Evolutionary conservation across 768 basidiomycete genomes (phyloP).

Genomic region (Tylopilus sp.): DNA sequence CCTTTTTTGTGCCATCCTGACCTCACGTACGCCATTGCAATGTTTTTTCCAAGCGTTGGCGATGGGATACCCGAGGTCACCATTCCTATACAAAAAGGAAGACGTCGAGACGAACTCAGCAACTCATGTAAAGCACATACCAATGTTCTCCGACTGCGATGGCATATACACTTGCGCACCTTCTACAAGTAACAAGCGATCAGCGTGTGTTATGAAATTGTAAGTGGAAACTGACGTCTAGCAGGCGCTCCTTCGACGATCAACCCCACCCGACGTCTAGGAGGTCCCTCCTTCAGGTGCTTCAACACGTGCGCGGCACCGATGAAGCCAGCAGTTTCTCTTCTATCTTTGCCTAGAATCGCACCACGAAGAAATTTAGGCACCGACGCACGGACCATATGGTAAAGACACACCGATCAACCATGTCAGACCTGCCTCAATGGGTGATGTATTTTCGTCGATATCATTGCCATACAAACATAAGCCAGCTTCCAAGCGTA

Average conservation of each 20-base stretch:
- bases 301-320: constrained; percentile 70
- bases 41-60: constrained; percentile 84
- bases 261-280: constrained; percentile 76
- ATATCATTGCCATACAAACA: constrained; percentile 95
- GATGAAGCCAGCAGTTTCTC: constrained; percentile 68
- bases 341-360: constrained; percentile 72
- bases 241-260: constrained; percentile 84
- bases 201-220: background rate
- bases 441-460: constrained; percentile 79
- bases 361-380: background rate
- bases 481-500: constrained; percentile 96
- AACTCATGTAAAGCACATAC: constrained; percentile 36
- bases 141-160: constrained; percentile 53
- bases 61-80: constrained; percentile 97
- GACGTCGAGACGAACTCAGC: constrained; percentile 1
- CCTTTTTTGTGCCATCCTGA: constrained; percentile 89
- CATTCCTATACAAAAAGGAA: constrained; percentile 36
- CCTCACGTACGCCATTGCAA: constrained; percentile 92
- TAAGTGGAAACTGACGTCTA: constrained; percentile 48
- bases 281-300: constrained; percentile 78
- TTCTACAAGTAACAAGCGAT: constrained; percentile 41
- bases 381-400: background rate
- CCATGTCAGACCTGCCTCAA: constrained; percentile 92
- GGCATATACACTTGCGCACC: constrained; percentile 72
- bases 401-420: constrained; percentile 67